Percentiles rank a stretch among this genome's conserved stretches.
phyloP scores from a whole-genome alignment of 2,329 filamentous ascomycete species.

The Westerdykella aurantiaca region DNA sequence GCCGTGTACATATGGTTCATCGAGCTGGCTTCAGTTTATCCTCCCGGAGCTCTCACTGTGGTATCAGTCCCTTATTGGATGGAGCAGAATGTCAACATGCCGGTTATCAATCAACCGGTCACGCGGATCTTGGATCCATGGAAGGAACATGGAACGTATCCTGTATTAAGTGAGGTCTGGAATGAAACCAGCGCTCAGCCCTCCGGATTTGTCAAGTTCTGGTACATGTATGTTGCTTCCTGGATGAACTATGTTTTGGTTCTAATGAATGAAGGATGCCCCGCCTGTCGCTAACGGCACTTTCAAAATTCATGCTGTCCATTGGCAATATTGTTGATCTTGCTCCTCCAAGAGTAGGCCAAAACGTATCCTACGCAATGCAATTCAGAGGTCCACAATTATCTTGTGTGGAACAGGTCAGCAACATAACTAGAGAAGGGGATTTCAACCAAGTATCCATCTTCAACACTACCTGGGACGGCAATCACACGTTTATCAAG shows the following conservation, averaged over 20 bases:
- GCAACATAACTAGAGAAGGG: background rate
- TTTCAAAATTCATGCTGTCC: background rate
- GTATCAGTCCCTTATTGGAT: background rate
- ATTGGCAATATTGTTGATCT: background rate
- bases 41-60: slow-evolving; percentile 6
- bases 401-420: background rate
- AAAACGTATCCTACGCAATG: background rate
- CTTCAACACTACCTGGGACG: background rate
- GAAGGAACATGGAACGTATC: background rate
- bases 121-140: background rate
- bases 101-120: slow-evolving; percentile 1
- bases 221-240: background rate
- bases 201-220: background rate
- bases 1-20: slow-evolving; percentile 1
- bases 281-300: background rate
- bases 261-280: background rate
- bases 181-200: background rate
- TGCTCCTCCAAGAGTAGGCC: background rate
- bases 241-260: background rate
- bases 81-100: slow-evolving; percentile 1
- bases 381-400: background rate
- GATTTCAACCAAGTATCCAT: background rate
- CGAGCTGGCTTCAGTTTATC: slow-evolving; percentile 6
- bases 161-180: background rate
- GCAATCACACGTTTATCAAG: background rate